Evolutionary conservation across 805 yeast genomes (phyloP), one percentile per base, ranked within the genome.

Genomic region (Saccharomyces kudriavzevii): DNA sequence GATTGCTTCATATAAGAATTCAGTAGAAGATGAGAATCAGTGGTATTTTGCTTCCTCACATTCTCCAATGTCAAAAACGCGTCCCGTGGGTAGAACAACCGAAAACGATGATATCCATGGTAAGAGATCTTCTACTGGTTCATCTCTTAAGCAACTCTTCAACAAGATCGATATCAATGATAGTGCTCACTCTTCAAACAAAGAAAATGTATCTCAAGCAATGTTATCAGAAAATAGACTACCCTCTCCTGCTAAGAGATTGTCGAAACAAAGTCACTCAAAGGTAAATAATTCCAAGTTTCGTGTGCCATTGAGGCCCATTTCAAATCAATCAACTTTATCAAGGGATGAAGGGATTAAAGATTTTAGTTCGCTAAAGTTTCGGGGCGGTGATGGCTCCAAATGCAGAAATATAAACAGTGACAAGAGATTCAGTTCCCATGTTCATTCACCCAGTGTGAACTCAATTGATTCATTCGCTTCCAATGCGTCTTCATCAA

Each of bases 101-200:
- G 43, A 35, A 35, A 35, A 35, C 24, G 43, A 35, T 17, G 43
- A 35, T n/a, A 17, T n/a, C 22, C 9, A 35, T 35, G 22, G 43
- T n/a, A 35, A 66, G 45, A 58, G 71, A 46, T 64, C 69, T 5
- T 65, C 70, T 1, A 68, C 71, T 1, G 63, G 70, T 22, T 62
- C 68, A 2, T 67, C 71, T 3, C 56, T 68, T 47, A 66, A 67
- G 47, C 69, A 66, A 45, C 50, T 67, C 52, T 60, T 68, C 24
- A 64, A 63, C 45, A 63, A 65, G 26, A 65, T 68, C 31, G 63
- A 56, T 13, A 45, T 60, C 45, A 54, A 55, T 43, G 65, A 60
- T 54, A 64, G 63, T 14, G 56, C 14, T 30, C 22, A 46, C 6
- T 30, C 22, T 5, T 35, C 22, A 49, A 49, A 48, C 13, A 49